Evolutionary conservation across 2,329 filamentous ascomycete genomes (phyloP).

Genomic region (Colletotrichum phormii): DNA sequence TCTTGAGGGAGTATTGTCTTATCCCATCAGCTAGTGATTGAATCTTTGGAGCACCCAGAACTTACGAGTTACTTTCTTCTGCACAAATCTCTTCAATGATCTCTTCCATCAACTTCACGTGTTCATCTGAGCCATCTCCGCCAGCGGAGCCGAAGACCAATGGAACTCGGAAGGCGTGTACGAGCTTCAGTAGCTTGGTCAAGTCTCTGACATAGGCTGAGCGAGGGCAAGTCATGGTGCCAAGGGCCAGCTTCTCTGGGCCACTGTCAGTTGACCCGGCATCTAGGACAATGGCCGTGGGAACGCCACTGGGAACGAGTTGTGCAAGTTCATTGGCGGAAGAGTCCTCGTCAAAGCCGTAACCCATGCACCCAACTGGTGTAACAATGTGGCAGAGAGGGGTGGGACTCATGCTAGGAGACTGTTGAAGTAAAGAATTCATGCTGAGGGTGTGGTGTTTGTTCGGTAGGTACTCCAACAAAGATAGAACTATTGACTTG

Average conservation of each 20-base stretch:
- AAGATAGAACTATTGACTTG: too few species aligned
- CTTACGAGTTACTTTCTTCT: conserved; percentile 38
- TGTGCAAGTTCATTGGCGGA: conserved; percentile 40
- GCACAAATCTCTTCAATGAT: conserved; percentile 51
- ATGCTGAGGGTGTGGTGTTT: not conserved
- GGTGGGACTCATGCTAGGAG: too few species aligned
- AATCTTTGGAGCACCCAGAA: not conserved
- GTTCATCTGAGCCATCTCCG: conserved; percentile 58
- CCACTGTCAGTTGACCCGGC: conserved; percentile 51
- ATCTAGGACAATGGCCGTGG: conserved; percentile 50
- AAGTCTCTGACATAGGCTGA: conserved; percentile 56
- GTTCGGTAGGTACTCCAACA: not conserved
- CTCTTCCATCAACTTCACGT: conserved; percentile 53
- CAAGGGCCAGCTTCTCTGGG: conserved; percentile 55
- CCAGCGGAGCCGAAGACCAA: conserved; percentile 59
- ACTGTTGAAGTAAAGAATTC: too few species aligned
- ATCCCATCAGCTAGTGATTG: not conserved
- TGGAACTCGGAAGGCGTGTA: conserved; percentile 48
- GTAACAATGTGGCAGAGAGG: conserved; percentile 55
- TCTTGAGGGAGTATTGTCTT: conserved; percentile 42
- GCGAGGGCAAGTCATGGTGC: conserved; percentile 52
- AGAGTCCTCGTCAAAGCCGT: conserved; percentile 54
- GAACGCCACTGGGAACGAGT: conserved; percentile 43
- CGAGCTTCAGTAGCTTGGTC: conserved; percentile 49
- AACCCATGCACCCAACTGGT: conserved; percentile 62